These are phyloP conservation scores for Colletotrichum sublineola DNA, from an alignment of 2,329 filamentous ascomycete species.

Conservation along the genomic window DNA sequence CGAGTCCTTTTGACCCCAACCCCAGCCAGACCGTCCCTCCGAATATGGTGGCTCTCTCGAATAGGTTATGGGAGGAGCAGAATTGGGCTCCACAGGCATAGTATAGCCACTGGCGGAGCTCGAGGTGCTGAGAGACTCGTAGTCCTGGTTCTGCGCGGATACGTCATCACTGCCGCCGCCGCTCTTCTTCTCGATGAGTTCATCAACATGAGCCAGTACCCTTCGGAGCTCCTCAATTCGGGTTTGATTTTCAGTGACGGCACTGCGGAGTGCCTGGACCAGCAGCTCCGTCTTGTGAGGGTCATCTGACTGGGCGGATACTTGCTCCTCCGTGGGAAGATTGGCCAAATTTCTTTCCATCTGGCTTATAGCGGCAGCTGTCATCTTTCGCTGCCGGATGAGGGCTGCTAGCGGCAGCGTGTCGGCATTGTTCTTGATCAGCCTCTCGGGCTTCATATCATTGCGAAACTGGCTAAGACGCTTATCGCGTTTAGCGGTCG, in stretches of 20 bases:
- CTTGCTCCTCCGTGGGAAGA: slow-evolving; percentile 9
- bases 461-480: slow-evolving; percentile 34
- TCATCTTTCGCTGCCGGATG: not conserved
- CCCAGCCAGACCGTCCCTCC: slow-evolving; percentile 9
- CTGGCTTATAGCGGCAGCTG: not conserved
- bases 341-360: slow-evolving; percentile 12
- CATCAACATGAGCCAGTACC: slow-evolving; percentile 12
- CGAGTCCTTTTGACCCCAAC: slow-evolving; percentile 19
- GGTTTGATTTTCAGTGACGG: not conserved
- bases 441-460: slow-evolving; percentile 29
- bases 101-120: slow-evolving; percentile 9
- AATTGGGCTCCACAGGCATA: not conserved
- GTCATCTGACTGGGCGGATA: not conserved
- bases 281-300: not conserved
- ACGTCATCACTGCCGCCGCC: not conserved
- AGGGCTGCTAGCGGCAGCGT: slow-evolving; percentile 3
- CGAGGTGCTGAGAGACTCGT: slow-evolving; percentile 19
- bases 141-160: slow-evolving; percentile 16
- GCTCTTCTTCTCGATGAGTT: slow-evolving; percentile 12
- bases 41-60: slow-evolving; percentile 20
- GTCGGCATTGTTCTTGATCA: slow-evolving; percentile 6
- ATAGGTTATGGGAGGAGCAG: not conserved
- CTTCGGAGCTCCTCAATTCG: not conserved
- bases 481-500: slow-evolving; percentile 14
- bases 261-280: not conserved